A percentile compares a stretch with the other conserved stretches of the same genome.
phyloP scores from a whole-genome alignment of 139 green algal genomes.

The Astrephomene gubernaculifera region DNA sequence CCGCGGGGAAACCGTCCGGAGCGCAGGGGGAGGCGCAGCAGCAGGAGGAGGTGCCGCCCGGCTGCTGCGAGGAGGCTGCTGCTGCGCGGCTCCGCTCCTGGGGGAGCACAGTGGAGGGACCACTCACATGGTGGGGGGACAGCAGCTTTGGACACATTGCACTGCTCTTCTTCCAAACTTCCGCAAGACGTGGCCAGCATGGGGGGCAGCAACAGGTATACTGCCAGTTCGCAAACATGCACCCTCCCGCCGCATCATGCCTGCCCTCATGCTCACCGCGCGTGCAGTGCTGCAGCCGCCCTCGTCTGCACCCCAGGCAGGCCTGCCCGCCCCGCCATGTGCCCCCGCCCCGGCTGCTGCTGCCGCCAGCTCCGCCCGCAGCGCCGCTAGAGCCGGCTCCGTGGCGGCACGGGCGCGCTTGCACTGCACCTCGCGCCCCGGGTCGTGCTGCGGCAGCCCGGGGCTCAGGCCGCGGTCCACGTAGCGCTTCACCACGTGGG shows the following conservation, averaged over 20 bases:
- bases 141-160: too few species aligned
- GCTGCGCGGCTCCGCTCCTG: too few species aligned
- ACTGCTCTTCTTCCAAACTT: too few species aligned
- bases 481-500: slow-evolving; percentile 20
- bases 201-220: too few species aligned
- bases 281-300: too few species aligned
- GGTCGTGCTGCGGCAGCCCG: slow-evolving; percentile 39
- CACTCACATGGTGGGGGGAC: too few species aligned
- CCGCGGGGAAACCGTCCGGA: slow-evolving; percentile 62
- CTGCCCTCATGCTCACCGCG: too few species aligned
- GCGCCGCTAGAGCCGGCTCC: neutral
- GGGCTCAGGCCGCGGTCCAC: slow-evolving; percentile 27
- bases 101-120: too few species aligned
- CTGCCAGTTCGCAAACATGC: too few species aligned
- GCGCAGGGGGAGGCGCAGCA: neutral
- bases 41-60: neutral
- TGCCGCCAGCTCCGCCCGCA: neutral
- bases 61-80: too few species aligned
- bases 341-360: neutral
- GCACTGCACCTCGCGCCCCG: slow-evolving; percentile 20
- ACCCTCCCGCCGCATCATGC: too few species aligned
- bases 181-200: too few species aligned
- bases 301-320: neutral
- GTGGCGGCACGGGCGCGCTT: neutral
- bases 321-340: neutral